These are phyloP conservation scores for Hypholoma sublateritium DNA, from an alignment of 768 basidiomycete genomes.

Conservation along the genomic window DNA sequence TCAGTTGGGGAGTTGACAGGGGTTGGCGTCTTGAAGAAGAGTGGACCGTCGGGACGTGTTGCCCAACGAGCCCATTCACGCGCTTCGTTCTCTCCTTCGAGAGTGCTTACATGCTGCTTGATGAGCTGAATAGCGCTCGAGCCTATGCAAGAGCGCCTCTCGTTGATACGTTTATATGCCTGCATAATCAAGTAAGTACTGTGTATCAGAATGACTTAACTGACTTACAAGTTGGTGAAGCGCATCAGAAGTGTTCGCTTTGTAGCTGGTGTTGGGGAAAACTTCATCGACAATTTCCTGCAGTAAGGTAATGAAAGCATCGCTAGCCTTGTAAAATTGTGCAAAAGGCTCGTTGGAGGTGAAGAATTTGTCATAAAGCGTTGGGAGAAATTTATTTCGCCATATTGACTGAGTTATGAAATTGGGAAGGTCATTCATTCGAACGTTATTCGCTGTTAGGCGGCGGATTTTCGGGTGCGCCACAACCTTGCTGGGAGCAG, in stretches of 20 bases:
- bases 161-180: constrained; percentile 19
- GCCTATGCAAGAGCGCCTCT: constrained; percentile 14
- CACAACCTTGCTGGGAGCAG: background rate
- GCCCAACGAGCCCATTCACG: constrained; percentile 16
- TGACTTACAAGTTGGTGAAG: constrained; percentile 13
- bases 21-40: constrained; percentile 13
- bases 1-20: constrained; percentile 1
- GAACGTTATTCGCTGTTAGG: constrained; percentile 11
- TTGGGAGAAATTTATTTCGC: constrained; percentile 13
- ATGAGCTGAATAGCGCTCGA: constrained; percentile 9
- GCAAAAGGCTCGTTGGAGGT: constrained; percentile 14
- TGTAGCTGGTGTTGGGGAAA: constrained; percentile 10
- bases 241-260: background rate
- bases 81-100: background rate
- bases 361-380: constrained; percentile 18
- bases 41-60: constrained; percentile 13
- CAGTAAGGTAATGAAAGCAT: constrained; percentile 11
- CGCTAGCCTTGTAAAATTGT: constrained; percentile 5
- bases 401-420: constrained; percentile 9
- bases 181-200: background rate
- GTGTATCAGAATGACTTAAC: background rate
- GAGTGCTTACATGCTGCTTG: constrained; percentile 1
- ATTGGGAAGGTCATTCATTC: constrained; percentile 12
- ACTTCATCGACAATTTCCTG: constrained; percentile 12
- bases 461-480: background rate